phyloP scores from a whole-genome alignment of 169 alveolate species.

The Toxoplasma gondii region DNA sequence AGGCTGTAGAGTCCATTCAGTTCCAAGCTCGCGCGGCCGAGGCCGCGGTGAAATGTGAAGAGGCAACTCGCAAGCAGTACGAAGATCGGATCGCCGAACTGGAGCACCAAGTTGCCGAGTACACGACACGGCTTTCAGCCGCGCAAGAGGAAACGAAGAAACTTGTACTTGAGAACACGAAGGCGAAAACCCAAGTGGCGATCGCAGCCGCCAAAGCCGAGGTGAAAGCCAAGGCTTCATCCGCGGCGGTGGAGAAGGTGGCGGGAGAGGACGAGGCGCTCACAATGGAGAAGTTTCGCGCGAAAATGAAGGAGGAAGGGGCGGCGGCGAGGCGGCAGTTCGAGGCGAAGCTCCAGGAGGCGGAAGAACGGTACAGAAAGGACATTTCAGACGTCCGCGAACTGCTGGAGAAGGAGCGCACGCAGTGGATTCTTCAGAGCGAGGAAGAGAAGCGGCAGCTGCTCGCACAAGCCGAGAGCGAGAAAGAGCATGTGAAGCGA shows the following conservation, averaged over 20 bases:
- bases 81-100: background rate
- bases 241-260: background rate
- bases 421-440: background rate
- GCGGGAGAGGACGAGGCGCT: background rate
- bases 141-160: background rate
- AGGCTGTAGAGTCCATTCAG: background rate
- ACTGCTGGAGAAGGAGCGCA: background rate
- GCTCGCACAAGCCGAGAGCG: background rate
- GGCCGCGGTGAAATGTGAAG: background rate
- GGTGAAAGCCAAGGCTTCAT: background rate
- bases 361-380: background rate
- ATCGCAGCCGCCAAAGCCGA: background rate
- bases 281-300: background rate
- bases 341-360: background rate
- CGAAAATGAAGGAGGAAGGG: background rate
- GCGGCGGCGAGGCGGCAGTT: background rate
- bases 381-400: background rate
- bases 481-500: background rate
- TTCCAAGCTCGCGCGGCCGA: background rate
- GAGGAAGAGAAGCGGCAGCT: constrained; percentile 4
- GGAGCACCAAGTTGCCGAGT: background rate
- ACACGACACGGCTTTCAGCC: background rate
- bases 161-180: background rate
- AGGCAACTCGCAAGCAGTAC: background rate
- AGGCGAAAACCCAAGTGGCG: background rate